Evolutionary conservation across 1,284 basidiomycete species (phyloP).

Genomic region (Rhizoctonia solani): DNA sequence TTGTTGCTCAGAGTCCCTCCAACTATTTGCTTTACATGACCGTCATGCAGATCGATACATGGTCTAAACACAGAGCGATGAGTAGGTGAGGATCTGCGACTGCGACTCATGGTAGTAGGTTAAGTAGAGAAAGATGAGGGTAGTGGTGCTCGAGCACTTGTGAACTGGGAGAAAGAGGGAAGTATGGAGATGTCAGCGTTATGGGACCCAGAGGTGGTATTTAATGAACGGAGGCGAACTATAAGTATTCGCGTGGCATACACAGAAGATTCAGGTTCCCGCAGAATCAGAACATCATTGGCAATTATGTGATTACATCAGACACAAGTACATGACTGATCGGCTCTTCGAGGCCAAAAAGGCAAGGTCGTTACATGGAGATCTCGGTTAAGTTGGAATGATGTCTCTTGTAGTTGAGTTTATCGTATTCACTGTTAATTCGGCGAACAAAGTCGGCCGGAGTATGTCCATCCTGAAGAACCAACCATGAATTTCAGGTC

Average conservation of each 20-base stretch:
- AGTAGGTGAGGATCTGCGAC: neutral
- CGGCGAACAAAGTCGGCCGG: constrained; percentile 74
- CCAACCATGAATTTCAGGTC: constrained; percentile 31
- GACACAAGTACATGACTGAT: no score
- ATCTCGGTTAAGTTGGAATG: neutral
- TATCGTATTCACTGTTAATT: constrained; percentile 74
- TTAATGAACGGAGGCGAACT: constrained; percentile 21
- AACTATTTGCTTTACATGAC: constrained; percentile 97
- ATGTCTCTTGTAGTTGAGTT: constrained; percentile 53
- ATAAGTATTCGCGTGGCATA: constrained; percentile 14
- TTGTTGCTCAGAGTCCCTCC: constrained; percentile 86
- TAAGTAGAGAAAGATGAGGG: neutral
- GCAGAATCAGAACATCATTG: constrained; percentile 14
- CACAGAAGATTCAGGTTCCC: constrained; percentile 5
- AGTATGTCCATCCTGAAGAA: constrained; percentile 69
- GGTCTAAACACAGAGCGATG: constrained; percentile 69
- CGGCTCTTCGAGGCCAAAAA: neutral
- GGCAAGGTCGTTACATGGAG: neutral
- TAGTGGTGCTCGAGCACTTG: neutral
- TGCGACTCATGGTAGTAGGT: constrained; percentile 14
- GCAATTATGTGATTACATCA: constrained; percentile 18
- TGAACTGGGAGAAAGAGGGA: no score
- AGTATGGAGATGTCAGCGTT: neutral
- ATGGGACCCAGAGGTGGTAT: neutral
- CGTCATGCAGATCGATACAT: constrained; percentile 96